Conservation (phyloP, 179 eudicot species). For the Dionaea muscipula region DNA sequence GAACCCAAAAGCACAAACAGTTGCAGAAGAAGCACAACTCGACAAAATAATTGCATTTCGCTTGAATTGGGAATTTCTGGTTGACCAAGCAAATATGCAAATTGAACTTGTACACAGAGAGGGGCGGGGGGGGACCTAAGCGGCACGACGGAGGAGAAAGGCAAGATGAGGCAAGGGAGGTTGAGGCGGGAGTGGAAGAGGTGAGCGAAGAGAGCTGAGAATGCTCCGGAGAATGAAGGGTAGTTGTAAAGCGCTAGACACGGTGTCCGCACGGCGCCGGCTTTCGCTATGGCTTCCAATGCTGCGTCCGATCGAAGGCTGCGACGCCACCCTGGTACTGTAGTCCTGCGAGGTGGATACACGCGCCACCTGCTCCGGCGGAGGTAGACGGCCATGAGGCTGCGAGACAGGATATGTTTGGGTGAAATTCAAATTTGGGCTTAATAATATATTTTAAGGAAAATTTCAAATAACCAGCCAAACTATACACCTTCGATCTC, state of each 20-base stretch:
- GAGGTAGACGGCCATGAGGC: constrained; percentile 7
- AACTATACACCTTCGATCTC: too few relatives aligned
- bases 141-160: constrained; percentile 71
- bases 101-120: too few relatives aligned
- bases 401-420: too few relatives aligned
- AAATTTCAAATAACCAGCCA: too few relatives aligned
- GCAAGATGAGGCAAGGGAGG: constrained; percentile 59
- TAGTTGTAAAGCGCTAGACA: constrained; percentile 63
- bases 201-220: constrained; percentile 68
- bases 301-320: constrained; percentile 59
- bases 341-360: not conserved
- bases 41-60: too few relatives aligned
- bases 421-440: too few relatives aligned
- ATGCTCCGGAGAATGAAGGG: constrained; percentile 81
- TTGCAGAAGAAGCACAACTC: too few relatives aligned
- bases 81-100: too few relatives aligned
- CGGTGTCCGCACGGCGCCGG: constrained; percentile 35
- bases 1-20: not conserved
- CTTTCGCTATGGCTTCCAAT: constrained; percentile 44
- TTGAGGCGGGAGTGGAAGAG: constrained; percentile 52
- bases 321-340: constrained; percentile 7
- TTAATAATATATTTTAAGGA: too few relatives aligned
- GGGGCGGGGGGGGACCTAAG: too few relatives aligned
- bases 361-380: constrained; percentile 4
- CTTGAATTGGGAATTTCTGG: too few relatives aligned